These are phyloP conservation scores for Pleurostoma richardsiae DNA, from an alignment of 2,329 filamentous ascomycete species.

Conservation along the genomic window DNA sequence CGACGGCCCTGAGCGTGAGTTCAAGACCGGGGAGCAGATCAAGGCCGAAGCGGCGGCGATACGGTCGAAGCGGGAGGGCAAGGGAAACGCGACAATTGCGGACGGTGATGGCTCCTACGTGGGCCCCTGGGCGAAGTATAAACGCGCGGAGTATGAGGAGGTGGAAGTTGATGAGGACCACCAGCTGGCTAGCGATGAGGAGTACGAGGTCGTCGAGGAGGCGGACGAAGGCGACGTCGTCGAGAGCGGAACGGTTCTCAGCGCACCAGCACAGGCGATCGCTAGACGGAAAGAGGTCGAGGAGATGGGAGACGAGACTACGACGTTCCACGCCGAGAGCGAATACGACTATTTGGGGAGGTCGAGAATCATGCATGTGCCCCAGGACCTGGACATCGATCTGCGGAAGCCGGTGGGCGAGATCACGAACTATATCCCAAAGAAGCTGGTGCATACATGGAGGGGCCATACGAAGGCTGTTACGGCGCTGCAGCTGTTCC, in stretches of 20 bases:
- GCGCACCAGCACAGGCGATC: constrained; percentile 49
- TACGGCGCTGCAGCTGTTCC: constrained; percentile 87
- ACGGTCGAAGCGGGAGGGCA: constrained; percentile 73
- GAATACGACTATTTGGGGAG: constrained; percentile 91
- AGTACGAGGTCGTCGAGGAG: constrained; percentile 74
- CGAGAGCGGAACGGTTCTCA: constrained; percentile 57
- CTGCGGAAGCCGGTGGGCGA: constrained; percentile 76
- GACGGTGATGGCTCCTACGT: constrained; percentile 87
- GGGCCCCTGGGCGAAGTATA: constrained; percentile 90
- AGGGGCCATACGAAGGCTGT: constrained; percentile 79
- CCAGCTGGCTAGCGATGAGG: constrained; percentile 71
- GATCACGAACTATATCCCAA: constrained; percentile 86
- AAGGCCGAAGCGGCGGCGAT: constrained; percentile 69
- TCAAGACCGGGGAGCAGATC: constrained; percentile 46
- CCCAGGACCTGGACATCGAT: constrained; percentile 83
- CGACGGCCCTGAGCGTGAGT: constrained; percentile 52
- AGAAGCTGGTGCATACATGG: constrained; percentile 90
- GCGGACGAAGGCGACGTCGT: constrained; percentile 63
- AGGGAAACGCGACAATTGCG: constrained; percentile 76
- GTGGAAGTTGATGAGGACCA: constrained; percentile 66
- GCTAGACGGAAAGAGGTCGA: constrained; percentile 53
- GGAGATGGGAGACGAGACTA: constrained; percentile 67
- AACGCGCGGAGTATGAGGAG: constrained; percentile 66
- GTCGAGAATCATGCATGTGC: constrained; percentile 90
- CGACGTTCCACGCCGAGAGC: constrained; percentile 77